These are phyloP conservation scores for Pistacia vera DNA, from an alignment of 345 rosid species.

Conservation along the genomic window DNA sequence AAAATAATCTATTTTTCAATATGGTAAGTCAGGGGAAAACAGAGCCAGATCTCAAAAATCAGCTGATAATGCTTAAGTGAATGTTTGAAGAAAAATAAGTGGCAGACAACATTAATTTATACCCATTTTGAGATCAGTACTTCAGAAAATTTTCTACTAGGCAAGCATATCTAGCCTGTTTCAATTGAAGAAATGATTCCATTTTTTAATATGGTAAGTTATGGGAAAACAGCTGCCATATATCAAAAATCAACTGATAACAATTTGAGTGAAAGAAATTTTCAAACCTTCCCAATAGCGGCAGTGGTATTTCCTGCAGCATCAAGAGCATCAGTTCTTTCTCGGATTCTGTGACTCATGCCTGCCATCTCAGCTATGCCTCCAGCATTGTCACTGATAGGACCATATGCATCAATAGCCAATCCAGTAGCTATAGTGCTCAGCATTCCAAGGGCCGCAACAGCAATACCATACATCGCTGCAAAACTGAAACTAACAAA, in stretches of 20 bases:
- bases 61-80: too few species aligned
- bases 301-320: constrained; percentile 91
- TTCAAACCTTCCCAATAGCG: constrained; percentile 74
- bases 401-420: constrained; percentile 88
- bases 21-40: too few species aligned
- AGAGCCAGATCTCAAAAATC: too few species aligned
- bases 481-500: constrained; percentile 79
- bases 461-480: constrained; percentile 82
- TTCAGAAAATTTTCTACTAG: background rate
- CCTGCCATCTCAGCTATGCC: constrained; percentile 94
- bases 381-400: constrained; percentile 85
- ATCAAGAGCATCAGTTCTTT: constrained; percentile 88
- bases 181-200: background rate
- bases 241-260: background rate
- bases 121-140: background rate
- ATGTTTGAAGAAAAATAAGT: too few species aligned
- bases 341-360: constrained; percentile 79
- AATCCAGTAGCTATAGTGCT: constrained; percentile 85
- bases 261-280: constrained; percentile 4
- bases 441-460: constrained; percentile 84
- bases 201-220: background rate
- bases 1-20: too few species aligned
- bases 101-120: background rate
- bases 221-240: background rate
- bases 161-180: background rate